Conservation (phyloP, 352 stramenopile species). For the Phytophthora citrophthora region DNA sequence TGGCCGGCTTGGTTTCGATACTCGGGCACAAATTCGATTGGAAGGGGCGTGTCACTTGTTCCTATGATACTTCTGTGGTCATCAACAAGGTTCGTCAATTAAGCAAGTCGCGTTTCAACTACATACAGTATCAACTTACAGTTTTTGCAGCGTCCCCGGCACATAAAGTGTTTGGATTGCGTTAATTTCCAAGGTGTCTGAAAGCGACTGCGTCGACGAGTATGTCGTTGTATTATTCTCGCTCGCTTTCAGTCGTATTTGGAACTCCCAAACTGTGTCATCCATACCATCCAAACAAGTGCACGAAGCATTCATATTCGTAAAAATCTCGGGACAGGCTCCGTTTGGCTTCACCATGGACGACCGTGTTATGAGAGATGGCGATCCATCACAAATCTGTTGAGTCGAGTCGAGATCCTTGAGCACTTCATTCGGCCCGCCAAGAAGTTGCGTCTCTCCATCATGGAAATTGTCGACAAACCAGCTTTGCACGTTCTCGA, state of each 20-base stretch:
- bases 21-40: constrained; percentile 35
- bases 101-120: neutral
- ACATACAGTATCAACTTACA: constrained; percentile 21
- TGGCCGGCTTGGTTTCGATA: constrained; percentile 23
- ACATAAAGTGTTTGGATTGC: constrained; percentile 40
- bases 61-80: constrained; percentile 29
- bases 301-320: constrained; percentile 42
- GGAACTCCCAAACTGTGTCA: constrained; percentile 29
- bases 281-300: constrained; percentile 42
- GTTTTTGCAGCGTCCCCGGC: constrained; percentile 21
- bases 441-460: constrained; percentile 39
- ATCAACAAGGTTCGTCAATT: constrained; percentile 3
- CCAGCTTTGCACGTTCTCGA: constrained; percentile 36
- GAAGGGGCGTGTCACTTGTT: constrained; percentile 16
- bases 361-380: constrained; percentile 38
- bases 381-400: constrained; percentile 31
- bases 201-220: constrained; percentile 8
- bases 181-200: constrained; percentile 30
- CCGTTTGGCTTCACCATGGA: constrained; percentile 30
- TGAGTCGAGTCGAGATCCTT: constrained; percentile 7
- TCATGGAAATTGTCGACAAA: constrained; percentile 41
- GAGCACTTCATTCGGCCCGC: constrained; percentile 14
- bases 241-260: constrained; percentile 15
- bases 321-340: constrained; percentile 34
- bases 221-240: constrained; percentile 5